Evolutionary conservation across 495 filamentous ascomycete genomes (phyloP).

Genomic region (Lindgomyces ingoldianus): DNA sequence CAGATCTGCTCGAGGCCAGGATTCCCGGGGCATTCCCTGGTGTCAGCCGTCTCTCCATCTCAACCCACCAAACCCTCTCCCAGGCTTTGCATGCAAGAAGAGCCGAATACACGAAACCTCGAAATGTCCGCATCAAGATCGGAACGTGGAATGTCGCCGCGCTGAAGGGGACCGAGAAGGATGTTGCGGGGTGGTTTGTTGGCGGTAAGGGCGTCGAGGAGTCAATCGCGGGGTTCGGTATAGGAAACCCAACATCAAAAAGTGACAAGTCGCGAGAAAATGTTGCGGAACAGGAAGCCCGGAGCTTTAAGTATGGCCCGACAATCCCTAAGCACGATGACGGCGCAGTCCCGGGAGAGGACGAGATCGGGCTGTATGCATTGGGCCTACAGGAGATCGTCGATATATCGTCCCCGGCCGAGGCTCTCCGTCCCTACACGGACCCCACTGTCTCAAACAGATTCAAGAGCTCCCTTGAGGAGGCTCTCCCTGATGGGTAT

Average conservation of each 20-base stretch:
- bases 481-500: constrained; percentile 76
- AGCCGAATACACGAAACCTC: constrained; percentile 71
- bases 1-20: constrained; percentile 37
- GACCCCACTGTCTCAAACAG: constrained; percentile 68
- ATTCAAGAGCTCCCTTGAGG: constrained; percentile 74
- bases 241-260: constrained; percentile 33
- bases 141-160: constrained; percentile 95
- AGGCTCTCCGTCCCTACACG: constrained; percentile 67
- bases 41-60: constrained; percentile 8
- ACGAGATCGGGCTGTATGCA: constrained; percentile 83
- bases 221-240: constrained; percentile 54
- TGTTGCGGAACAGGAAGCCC: constrained; percentile 49
- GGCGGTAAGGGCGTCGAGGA: constrained; percentile 69
- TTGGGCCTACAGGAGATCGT: constrained; percentile 91
- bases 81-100: constrained; percentile 69
- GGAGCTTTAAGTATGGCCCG: constrained; percentile 41
- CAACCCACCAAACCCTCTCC: constrained; percentile 52
- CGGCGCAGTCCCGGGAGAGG: constrained; percentile 48
- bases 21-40: constrained; percentile 46
- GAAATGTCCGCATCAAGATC: constrained; percentile 75
- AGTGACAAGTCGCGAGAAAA: constrained; percentile 42
- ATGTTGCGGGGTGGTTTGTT: constrained; percentile 83
- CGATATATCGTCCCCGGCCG: constrained; percentile 70
- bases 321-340: constrained; percentile 47
- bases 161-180: constrained; percentile 76